Evolutionary conservation across 495 filamentous ascomycete genomes (phyloP).

Genomic region (Daldinia childiae): DNA sequence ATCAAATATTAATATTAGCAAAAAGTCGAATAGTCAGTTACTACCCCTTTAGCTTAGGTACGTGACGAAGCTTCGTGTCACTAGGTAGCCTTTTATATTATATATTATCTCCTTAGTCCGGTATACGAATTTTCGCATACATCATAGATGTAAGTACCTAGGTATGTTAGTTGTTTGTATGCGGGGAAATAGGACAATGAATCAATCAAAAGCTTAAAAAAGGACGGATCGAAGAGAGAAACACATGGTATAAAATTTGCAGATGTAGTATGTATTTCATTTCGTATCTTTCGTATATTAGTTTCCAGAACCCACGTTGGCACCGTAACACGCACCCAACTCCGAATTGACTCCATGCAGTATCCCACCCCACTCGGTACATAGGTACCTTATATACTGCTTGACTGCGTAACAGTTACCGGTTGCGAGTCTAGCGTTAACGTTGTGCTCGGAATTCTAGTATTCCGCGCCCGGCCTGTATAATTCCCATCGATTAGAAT

Average conservation of each 20-base stretch:
- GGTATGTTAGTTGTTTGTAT: background rate
- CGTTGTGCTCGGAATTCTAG: slow-evolving; percentile 29
- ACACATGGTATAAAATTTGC: background rate
- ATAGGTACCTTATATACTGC: too few relatives aligned
- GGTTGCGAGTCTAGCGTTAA: slow-evolving; percentile 18
- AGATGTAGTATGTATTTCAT: background rate
- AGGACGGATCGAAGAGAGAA: background rate
- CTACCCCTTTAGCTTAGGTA: background rate
- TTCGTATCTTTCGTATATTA: background rate
- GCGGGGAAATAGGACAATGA: background rate
- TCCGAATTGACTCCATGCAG: background rate
- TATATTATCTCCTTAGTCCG: background rate
- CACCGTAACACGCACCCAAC: background rate
- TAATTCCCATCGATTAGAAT: slow-evolving; percentile 17
- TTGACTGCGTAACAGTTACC: background rate
- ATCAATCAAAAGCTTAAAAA: background rate
- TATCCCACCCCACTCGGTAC: slow-evolving; percentile 4
- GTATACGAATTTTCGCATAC: background rate
- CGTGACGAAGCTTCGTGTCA: background rate
- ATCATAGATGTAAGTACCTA: background rate
- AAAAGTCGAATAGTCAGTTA: background rate
- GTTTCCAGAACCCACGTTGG: background rate
- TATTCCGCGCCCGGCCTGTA: slow-evolving; percentile 23
- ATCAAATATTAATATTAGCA: background rate
- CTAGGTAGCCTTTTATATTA: too few relatives aligned